Evolutionary conservation across 2,329 filamentous ascomycete species (phyloP).

Genomic region (Trichothecium roseum): DNA sequence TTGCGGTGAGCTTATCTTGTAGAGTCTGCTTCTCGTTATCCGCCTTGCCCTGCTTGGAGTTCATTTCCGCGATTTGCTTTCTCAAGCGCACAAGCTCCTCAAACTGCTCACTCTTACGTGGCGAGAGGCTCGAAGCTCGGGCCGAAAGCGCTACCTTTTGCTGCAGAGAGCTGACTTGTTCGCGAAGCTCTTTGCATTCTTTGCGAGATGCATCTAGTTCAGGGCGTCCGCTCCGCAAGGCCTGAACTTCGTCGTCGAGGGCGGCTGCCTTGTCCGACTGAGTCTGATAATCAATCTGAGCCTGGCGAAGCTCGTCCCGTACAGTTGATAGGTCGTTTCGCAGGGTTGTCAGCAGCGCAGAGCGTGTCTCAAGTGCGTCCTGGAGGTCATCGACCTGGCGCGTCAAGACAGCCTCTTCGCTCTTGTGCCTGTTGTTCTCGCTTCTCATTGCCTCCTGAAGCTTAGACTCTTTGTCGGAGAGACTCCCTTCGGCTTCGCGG

Average conservation of each 20-base stretch:
- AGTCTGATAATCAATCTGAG: conserved; percentile 50
- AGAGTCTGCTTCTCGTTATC: conserved; percentile 51
- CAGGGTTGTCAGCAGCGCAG: conserved; percentile 53
- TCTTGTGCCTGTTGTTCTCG: conserved; percentile 60
- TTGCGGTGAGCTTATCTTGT: conserved; percentile 50
- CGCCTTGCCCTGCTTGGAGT: conserved; percentile 43
- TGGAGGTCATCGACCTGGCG: conserved; percentile 68
- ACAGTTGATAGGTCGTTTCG: conserved; percentile 55
- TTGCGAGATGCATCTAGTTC: conserved; percentile 29
- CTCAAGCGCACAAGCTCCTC: conserved; percentile 41
- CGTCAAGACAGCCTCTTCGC: conserved; percentile 59
- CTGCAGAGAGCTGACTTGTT: conserved; percentile 28
- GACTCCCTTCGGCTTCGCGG: conserved; percentile 54
- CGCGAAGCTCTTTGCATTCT: conserved; percentile 16
- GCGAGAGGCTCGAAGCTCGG: conserved; percentile 8
- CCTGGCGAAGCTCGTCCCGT: conserved; percentile 60
- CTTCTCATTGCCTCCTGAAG: conserved; percentile 59
- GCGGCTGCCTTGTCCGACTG: conserved; percentile 56
- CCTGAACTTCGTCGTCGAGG: conserved; percentile 67
- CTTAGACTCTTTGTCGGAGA: conserved; percentile 57
- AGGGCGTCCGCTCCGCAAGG: conserved; percentile 36
- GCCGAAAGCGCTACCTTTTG: conserved; percentile 7
- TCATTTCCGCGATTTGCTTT: conserved; percentile 47
- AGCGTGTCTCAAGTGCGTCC: conserved; percentile 57
- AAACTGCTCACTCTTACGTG: conserved; percentile 7